These are phyloP conservation scores for Hypoxylon sp. DNA, from an alignment of 2,329 filamentous ascomycete genomes.

Conservation along the genomic window DNA sequence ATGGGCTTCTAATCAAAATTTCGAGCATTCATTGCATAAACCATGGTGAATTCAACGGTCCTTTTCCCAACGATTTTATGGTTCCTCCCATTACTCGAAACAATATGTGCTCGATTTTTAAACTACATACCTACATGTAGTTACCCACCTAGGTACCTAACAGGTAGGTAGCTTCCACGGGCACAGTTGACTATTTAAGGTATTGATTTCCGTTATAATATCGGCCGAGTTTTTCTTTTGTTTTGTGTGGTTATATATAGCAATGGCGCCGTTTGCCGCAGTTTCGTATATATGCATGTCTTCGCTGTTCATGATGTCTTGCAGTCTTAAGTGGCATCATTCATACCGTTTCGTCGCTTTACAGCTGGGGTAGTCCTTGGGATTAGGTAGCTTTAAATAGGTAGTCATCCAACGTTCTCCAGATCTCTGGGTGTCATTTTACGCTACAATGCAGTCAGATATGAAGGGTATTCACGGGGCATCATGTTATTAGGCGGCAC, in stretches of 20 bases:
- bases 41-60: not conserved
- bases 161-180: not conserved
- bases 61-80: not conserved
- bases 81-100: not conserved
- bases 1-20: constrained; percentile 9
- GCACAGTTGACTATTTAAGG: not conserved
- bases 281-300: constrained; percentile 3
- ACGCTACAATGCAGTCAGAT: constrained; percentile 22
- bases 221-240: not conserved
- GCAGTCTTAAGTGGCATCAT: constrained; percentile 6
- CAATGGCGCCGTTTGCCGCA: not conserved
- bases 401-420: constrained; percentile 15
- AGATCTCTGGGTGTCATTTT: constrained; percentile 33
- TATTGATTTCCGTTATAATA: not conserved
- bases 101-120: constrained; percentile 10
- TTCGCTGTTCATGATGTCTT: constrained; percentile 26
- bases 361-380: constrained; percentile 18
- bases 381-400: constrained; percentile 20
- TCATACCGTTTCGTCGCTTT: constrained; percentile 4
- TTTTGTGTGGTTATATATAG: not conserved
- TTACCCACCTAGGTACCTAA: not conserved
- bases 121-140: not conserved
- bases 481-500: constrained; percentile 34
- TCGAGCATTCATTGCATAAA: not conserved
- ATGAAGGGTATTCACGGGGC: constrained; percentile 8